Conservation (phyloP, 179 eudicot species). For the Beta macrorhiza region DNA sequence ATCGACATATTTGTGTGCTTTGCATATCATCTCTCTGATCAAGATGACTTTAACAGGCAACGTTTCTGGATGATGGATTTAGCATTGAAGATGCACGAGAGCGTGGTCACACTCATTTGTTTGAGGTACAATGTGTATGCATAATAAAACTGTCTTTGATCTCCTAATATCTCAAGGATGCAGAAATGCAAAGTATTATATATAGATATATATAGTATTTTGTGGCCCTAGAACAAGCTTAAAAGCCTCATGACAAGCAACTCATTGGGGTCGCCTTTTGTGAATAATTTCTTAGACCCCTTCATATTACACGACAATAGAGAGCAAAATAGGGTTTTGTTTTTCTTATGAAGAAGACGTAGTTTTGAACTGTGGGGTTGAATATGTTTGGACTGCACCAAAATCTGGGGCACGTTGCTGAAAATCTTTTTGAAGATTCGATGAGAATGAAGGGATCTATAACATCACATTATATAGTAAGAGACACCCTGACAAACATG, state of each 20-base stretch:
- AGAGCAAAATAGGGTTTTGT: background rate
- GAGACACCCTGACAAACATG: background rate
- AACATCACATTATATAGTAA: background rate
- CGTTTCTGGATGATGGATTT: conserved; percentile 72
- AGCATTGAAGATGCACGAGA: conserved; percentile 85
- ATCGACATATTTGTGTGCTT: background rate
- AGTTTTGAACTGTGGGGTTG: background rate
- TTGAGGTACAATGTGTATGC: conserved; percentile 51
- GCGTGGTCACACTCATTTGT: conserved; percentile 93
- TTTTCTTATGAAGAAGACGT: background rate
- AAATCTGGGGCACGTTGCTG: background rate
- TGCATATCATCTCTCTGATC: background rate
- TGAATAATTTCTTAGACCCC: background rate
- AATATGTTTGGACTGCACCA: background rate
- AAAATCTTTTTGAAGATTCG: background rate
- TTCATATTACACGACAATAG: background rate
- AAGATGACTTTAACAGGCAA: conserved; percentile 54
- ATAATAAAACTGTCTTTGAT: background rate
- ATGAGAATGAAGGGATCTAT: background rate
- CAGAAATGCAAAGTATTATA: background rate
- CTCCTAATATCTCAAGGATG: background rate
- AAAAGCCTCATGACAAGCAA: background rate
- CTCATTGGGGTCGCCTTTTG: background rate
- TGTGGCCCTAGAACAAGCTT: background rate
- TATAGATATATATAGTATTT: background rate